These are phyloP conservation scores for Blastobotrys arbuscula DNA, from an alignment of 1,139 yeast species.

Conservation along the genomic window DNA sequence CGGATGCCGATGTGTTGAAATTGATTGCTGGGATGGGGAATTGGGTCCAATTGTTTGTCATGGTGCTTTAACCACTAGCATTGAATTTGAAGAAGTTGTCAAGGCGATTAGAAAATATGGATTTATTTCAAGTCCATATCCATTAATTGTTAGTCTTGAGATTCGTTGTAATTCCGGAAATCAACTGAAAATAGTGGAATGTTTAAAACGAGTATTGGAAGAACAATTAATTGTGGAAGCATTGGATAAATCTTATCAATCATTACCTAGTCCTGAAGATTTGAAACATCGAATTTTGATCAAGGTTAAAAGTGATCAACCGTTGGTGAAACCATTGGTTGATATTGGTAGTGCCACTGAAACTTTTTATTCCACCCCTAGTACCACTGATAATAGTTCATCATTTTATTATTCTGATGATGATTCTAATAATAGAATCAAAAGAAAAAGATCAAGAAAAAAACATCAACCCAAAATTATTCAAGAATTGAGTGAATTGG, in stretches of 20 bases:
- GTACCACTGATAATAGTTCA: constrained; percentile 40
- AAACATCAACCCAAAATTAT: constrained; percentile 31
- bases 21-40: constrained; percentile 92
- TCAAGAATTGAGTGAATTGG: constrained; percentile 53
- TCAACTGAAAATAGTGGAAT: constrained; percentile 53
- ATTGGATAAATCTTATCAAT: constrained; percentile 24
- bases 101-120: constrained; percentile 75
- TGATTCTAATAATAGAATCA: not conserved
- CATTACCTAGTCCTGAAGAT: constrained; percentile 67
- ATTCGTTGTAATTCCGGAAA: constrained; percentile 64
- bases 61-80: constrained; percentile 77
- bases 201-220: constrained; percentile 53
- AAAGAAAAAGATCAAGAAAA: constrained; percentile 20
- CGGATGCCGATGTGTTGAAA: constrained; percentile 89
- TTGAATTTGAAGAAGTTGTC: constrained; percentile 64
- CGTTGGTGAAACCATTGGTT: constrained; percentile 6
- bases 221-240: constrained; percentile 50
- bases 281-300: constrained; percentile 64
- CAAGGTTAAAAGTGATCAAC: constrained; percentile 54
- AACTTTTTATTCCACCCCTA: constrained; percentile 23
- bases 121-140: constrained; percentile 76
- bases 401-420: constrained; percentile 23
- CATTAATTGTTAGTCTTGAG: constrained; percentile 83
- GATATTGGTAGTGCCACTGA: constrained; percentile 6
- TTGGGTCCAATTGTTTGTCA: constrained; percentile 85